These are phyloP conservation scores for Ligustrum vulgare DNA, from an alignment of 257 asterid genomes.

Conservation along the genomic window DNA sequence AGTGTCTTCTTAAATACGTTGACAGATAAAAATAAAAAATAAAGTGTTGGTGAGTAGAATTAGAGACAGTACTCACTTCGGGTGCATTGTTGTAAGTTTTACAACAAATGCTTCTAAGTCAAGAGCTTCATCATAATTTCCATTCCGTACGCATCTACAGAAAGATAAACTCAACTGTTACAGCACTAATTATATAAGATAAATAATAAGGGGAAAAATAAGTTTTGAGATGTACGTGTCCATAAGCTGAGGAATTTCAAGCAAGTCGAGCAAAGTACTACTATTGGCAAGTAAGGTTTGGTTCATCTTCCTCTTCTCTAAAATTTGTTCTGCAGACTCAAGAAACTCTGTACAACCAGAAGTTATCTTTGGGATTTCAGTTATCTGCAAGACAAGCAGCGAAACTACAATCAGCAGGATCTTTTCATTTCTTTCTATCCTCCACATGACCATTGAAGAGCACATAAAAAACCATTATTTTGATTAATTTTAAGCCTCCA, in stretches of 20 bases:
- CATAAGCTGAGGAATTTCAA: constrained; percentile 99
- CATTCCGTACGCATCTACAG: constrained; percentile 89
- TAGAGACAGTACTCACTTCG: constrained; percentile 64
- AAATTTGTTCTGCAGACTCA: constrained; percentile 78
- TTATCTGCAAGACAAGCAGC: constrained; percentile 59
- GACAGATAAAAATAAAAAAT: constrained; percentile 20
- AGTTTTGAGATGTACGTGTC: constrained; percentile 67
- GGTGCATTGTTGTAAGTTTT: constrained; percentile 90
- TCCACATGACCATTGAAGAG: constrained; percentile 3
- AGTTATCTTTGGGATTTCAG: constrained; percentile 86
- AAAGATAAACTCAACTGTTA: constrained; percentile 25
- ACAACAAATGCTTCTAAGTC: constrained; percentile 92
- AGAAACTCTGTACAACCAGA: constrained; percentile 91
- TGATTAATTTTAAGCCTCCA: background rate
- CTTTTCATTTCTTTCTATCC: background rate
- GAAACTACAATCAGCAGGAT: constrained; percentile 21
- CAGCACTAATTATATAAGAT: constrained; percentile 12
- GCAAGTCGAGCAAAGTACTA: constrained; percentile 95
- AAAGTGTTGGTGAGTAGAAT: constrained; percentile 18
- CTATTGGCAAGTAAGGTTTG: constrained; percentile 82
- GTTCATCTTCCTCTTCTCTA: constrained; percentile 97
- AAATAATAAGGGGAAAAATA: constrained; percentile 11
- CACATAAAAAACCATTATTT: background rate
- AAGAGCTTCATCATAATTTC: constrained; percentile 97
- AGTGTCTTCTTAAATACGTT: constrained; percentile 35